Conservation (phyloP, 1,139 yeast genomes). For the Kodamaea ohmeri region DNA sequence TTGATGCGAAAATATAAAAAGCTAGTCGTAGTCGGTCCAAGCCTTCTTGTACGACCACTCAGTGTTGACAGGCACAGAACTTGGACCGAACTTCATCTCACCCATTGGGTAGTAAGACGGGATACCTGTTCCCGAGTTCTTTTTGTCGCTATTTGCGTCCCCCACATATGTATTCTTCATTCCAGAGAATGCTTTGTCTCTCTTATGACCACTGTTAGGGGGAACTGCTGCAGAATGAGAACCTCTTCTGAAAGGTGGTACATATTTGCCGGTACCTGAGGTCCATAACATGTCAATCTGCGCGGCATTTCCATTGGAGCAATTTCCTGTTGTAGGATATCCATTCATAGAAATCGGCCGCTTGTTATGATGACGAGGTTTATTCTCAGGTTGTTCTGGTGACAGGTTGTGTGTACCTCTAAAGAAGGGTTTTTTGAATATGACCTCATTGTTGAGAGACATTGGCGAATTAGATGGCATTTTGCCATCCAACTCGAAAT, state of each 20-base stretch:
- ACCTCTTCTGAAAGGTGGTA: conserved; percentile 68
- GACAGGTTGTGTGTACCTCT: conserved; percentile 13
- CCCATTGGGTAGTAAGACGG: conserved; percentile 10
- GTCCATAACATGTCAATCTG: conserved; percentile 14
- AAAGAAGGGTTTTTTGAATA: conserved; percentile 17
- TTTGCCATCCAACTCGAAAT: conserved; percentile 25
- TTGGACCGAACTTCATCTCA: conserved; percentile 22
- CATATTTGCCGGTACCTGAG: conserved; percentile 52
- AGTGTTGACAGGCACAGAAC: conserved; percentile 41
- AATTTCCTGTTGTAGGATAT: conserved; percentile 1
- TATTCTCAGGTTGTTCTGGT: conserved; percentile 10
- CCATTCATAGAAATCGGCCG: conserved; percentile 16
- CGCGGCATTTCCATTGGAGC: conserved; percentile 1
- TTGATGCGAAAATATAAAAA: not conserved
- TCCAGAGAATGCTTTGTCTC: conserved; percentile 9
- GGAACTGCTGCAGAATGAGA: conserved; percentile 24
- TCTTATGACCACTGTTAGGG: not conserved
- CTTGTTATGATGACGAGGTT: conserved; percentile 4
- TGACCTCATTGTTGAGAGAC: conserved; percentile 8
- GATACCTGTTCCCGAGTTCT: conserved; percentile 16
- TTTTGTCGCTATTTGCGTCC: conserved; percentile 8
- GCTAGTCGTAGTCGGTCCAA: conserved; percentile 35
- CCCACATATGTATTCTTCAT: conserved; percentile 21
- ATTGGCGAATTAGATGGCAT: not conserved
- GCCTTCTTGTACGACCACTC: conserved; percentile 40